Evolutionary conservation across 106 monocot genomes (phyloP), one percentile per base, ranked within the genome.

Genomic region (Allium fistulosum): DNA sequence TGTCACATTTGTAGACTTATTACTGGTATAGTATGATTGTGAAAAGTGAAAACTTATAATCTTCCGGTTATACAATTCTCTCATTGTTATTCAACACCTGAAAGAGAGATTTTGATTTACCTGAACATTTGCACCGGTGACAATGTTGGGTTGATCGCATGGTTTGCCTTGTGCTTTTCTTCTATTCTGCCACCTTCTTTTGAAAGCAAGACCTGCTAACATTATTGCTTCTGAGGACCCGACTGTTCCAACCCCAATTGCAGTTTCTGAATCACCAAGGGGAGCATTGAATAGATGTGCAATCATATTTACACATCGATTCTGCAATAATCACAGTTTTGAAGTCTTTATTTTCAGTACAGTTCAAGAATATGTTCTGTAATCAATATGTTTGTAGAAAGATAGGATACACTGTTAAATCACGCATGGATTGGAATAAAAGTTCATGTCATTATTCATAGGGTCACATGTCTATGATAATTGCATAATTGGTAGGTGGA

Each of bases 281-380:
- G 89, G 89, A 2, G 89, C 89, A 37, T 90, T 80, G 78, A 90
- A 85, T 46, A 90, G 82, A 60, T 90, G 85, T 0, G 89, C 85
- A 9, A 90, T 90, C 80, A 90, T 90, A 75, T 90, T 90, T 45
- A 90, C 89, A 27, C 85, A 90, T 49, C 85, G 85, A 46, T 85
- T 80, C 89, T 90, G 71, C 49, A 51, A 52, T 53, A 26, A 65
- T 26, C 6, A 12, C 3, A 55, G 3, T 12, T 55, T 55, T 55
- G 15, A 55, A 12, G 15, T 55, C 53, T 3, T 55, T 55, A 55
- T 55, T 15, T 56, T 57, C 37, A 45, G 6, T 26, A 9, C 46
- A 49, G 5, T 71, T 59, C 2, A 48, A 11, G 1, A 37, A 37
- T 4, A 37, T 37, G 37, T 37, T 37, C 37, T 37, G 37, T 37